Evolutionary conservation across 257 asterid species (phyloP).

Genomic region (Rauvolfia tetraphylla): DNA sequence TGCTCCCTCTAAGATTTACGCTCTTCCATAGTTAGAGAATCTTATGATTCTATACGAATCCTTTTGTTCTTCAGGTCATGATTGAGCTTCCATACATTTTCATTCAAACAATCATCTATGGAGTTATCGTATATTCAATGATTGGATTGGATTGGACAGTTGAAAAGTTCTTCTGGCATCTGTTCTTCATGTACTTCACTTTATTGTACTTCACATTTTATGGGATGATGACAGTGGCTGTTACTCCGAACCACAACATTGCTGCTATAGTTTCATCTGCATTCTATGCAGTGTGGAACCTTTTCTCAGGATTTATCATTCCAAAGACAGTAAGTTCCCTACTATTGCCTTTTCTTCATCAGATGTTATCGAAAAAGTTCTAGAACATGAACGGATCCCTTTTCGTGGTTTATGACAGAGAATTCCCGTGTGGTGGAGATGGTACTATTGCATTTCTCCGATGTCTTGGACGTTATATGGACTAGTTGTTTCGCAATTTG

Average conservation of each 20-base stretch:
- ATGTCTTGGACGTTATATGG: slow-evolving; percentile 20
- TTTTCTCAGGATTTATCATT: slow-evolving; percentile 15
- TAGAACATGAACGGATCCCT: background rate
- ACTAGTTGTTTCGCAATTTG: slow-evolving; percentile 18
- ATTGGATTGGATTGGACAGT: slow-evolving; percentile 75
- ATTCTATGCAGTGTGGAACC: slow-evolving; percentile 15
- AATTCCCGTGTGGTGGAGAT: slow-evolving; percentile 24
- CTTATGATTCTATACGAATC: slow-evolving; percentile 58
- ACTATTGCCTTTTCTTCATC: background rate
- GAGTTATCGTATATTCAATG: slow-evolving; percentile 67
- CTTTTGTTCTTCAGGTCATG: slow-evolving; percentile 54
- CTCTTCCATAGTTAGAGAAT: slow-evolving; percentile 80
- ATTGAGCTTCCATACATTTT: too few relatives aligned
- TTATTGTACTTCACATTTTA: slow-evolving; percentile 71
- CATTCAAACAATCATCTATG: slow-evolving; percentile 51
- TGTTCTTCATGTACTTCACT: slow-evolving; percentile 73
- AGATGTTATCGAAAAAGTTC: background rate
- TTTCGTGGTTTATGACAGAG: slow-evolving; percentile 4
- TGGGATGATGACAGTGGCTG: slow-evolving; percentile 82
- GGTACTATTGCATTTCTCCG: slow-evolving; percentile 16
- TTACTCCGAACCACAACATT: slow-evolving; percentile 71
- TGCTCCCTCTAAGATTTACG: too few relatives aligned
- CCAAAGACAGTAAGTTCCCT: slow-evolving; percentile 3
- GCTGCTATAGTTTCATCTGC: slow-evolving; percentile 36
- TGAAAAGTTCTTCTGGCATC: slow-evolving; percentile 63